These are phyloP conservation scores for Geotrichum armillariae DNA, from an alignment of 1,139 yeast genomes.

Conservation along the genomic window DNA sequence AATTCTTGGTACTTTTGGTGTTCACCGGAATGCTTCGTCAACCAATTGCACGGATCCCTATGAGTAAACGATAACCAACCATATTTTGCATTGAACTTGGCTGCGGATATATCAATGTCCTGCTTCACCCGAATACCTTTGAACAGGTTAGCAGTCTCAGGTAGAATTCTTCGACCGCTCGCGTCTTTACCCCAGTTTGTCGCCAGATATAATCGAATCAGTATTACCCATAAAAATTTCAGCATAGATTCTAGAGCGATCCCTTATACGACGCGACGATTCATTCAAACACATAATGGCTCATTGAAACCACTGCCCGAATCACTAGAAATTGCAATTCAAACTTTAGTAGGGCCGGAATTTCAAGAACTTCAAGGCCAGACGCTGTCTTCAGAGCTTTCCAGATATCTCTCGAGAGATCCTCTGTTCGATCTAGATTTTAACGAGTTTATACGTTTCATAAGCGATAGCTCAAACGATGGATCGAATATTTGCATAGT, in stretches of 20 bases:
- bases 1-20: not conserved
- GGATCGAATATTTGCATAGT: not conserved
- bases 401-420: not conserved
- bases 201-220: not conserved
- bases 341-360: not conserved
- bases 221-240: not conserved
- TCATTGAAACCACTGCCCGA: not conserved
- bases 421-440: not conserved
- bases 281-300: not conserved
- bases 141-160: slow-evolving; percentile 6
- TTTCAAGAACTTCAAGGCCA: not conserved
- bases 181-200: not conserved
- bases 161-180: slow-evolving; percentile 1
- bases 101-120: slow-evolving; percentile 12
- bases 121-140: slow-evolving; percentile 3
- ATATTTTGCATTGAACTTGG: slow-evolving; percentile 1
- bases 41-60: not conserved
- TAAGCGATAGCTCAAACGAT: not conserved
- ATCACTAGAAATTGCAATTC: not conserved
- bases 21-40: not conserved
- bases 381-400: slow-evolving; percentile 1
- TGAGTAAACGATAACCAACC: slow-evolving; percentile 5
- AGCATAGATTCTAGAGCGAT: not conserved
- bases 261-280: not conserved
- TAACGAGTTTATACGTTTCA: not conserved